phyloP scores from a whole-genome alignment of 805 yeast species.

The Pichia phayaonensis region DNA sequence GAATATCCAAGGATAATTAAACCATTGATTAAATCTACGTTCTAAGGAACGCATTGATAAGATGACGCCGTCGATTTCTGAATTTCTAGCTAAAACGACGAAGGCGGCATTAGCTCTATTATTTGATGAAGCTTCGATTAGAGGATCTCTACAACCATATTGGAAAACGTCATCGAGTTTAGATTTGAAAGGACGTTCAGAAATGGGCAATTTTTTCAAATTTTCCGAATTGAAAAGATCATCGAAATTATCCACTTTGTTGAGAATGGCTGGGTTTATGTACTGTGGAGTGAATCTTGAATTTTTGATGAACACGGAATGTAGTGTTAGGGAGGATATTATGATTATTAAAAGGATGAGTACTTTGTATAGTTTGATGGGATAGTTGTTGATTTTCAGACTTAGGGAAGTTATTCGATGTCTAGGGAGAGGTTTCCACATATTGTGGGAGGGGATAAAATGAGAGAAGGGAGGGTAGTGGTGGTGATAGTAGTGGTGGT shows the following conservation, averaged over 20 bases:
- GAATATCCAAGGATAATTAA: slow-evolving; percentile 85
- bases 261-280: neutral
- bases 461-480: neutral
- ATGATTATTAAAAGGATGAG: neutral
- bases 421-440: neutral
- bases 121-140: slow-evolving; percentile 14
- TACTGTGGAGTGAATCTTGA: neutral
- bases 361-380: neutral
- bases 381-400: neutral
- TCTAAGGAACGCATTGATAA: slow-evolving; percentile 70
- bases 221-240: slow-evolving; percentile 13
- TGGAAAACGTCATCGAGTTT: slow-evolving; percentile 25
- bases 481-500: neutral
- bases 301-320: neutral
- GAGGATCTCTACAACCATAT: slow-evolving; percentile 28
- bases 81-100: slow-evolving; percentile 75
- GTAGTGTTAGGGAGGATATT: neutral
- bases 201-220: slow-evolving; percentile 20
- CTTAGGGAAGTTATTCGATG: neutral
- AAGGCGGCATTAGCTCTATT: slow-evolving; percentile 73
- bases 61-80: slow-evolving; percentile 71
- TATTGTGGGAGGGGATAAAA: neutral
- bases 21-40: slow-evolving; percentile 90
- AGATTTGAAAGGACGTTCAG: slow-evolving; percentile 20
- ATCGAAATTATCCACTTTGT: slow-evolving; percentile 8